Conservation (phyloP, 179 eudicot genomes). For the Heliamphora pulchella region DNA sequence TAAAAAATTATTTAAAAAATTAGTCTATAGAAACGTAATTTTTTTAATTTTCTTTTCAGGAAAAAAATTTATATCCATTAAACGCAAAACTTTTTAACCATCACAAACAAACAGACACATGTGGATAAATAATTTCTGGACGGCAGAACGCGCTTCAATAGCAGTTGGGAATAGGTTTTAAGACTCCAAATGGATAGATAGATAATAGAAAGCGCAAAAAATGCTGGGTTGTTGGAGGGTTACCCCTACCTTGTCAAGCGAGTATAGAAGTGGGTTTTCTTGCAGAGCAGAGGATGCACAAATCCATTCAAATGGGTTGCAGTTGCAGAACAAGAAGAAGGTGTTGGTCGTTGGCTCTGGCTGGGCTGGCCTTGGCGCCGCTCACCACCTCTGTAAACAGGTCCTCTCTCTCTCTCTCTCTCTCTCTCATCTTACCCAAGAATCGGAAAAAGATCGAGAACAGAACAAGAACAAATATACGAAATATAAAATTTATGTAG, state of each 20-base stretch:
- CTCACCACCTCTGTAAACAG: constrained; percentile 63
- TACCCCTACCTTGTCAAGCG: constrained; percentile 25
- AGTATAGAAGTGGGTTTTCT: constrained; percentile 18
- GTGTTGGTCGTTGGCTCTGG: constrained; percentile 65
- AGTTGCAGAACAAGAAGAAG: constrained; percentile 38
- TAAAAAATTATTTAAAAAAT: no score
- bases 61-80: no score
- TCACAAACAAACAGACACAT: no score
- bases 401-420: constrained; percentile 21
- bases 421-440: no score
- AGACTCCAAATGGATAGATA: neutral
- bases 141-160: neutral
- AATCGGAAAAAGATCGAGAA: no score
- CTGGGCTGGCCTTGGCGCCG: constrained; percentile 75
- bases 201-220: neutral
- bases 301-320: constrained; percentile 9
- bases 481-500: no score
- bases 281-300: constrained; percentile 45
- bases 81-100: no score
- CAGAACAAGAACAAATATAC: no score
- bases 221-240: constrained; percentile 44
- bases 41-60: no score
- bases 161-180: constrained; percentile 8
- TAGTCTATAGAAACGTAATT: no score
- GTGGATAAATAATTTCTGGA: neutral